Percentiles rank a stretch among this genome's conserved stretches.
phyloP scores from a whole-genome alignment of 164 flowering plant genomes.

The Magnolia sinica region DNA sequence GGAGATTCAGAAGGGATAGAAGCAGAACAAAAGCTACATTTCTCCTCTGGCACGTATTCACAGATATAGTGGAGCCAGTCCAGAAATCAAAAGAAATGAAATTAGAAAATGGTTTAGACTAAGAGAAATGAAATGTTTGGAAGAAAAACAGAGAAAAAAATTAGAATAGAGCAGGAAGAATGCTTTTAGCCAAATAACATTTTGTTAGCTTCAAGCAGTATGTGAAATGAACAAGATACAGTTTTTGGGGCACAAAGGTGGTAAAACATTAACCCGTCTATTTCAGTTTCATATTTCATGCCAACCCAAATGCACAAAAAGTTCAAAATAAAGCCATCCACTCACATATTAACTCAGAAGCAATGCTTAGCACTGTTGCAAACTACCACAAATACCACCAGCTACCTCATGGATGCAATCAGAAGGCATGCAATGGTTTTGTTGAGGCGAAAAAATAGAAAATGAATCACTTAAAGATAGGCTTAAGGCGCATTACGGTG shows the following conservation, averaged over 20 bases:
- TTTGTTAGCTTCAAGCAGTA: background rate
- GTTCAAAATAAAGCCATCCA: background rate
- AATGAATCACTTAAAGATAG: too few relatives aligned
- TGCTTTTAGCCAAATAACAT: too few relatives aligned
- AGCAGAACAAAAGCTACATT: slow-evolving; percentile 64
- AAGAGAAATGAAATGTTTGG: background rate
- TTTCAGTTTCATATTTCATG: background rate
- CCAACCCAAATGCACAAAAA: background rate
- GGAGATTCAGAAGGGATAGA: slow-evolving; percentile 77
- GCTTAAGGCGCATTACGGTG: too few relatives aligned
- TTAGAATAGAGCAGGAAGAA: background rate
- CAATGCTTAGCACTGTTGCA: too few relatives aligned
- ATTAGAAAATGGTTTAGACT: background rate
- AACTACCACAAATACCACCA: too few relatives aligned
- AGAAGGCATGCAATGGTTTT: too few relatives aligned
- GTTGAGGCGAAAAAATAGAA: too few relatives aligned
- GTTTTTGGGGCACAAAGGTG: background rate
- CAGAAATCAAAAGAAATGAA: background rate
- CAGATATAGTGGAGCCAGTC: slow-evolving; percentile 30
- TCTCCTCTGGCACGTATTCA: slow-evolving; percentile 38
- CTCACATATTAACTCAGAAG: too few relatives aligned
- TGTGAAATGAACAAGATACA: background rate
- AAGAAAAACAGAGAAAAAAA: background rate
- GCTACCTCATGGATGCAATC: too few relatives aligned
- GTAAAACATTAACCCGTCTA: background rate